Evolutionary conservation across 108 stramenopile genomes (phyloP), one percentile per base, ranked within the genome.

Genomic region (Nitzschia putrida): DNA sequence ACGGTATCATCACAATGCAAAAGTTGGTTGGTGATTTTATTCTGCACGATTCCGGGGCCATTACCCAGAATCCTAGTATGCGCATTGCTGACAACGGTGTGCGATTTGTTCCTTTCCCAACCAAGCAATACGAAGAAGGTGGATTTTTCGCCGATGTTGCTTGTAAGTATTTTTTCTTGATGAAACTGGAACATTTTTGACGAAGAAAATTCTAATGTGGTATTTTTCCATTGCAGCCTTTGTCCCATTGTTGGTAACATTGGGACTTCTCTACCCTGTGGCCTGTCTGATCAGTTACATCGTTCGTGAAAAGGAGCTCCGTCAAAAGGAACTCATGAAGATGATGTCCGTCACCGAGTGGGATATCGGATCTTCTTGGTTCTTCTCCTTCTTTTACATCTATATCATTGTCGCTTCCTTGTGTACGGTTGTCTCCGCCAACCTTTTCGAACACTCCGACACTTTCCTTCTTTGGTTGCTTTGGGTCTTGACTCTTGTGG

Each of bases 291-390:
- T 88, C 61, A 59, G 82, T 24, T 82, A 74, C 25, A 80, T 93
- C 20, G 76, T 78, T 0, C 72, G 68, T 1, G 92, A 93, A 50
- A 93, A 93, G 64, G 88, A 93, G 59, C 90, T 88, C 66, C 11
- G 85, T 14, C 92, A 93, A 69, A 93, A 93, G 65, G 92, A 93
- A 66, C 80, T 93, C 5, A 88, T 93, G 88, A 93, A 93, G 67
- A 93, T 93, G 87, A 93, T 93, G 92, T 75, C 77, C 29, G 86
- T 93, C 10, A 76, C 80, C 4, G 92, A 93, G 69, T 76, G 79
- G n/a, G 81, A 80, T 25, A 78, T 83, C 57, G 85, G 85, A 39
- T 83, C 72, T 80, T 88, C 89, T 11, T 93, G 89, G 92, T 93
- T 88, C 66, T 12, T 83, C 22, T 75, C 81, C 37, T 89, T 84